Percentiles rank a stretch among this genome's conserved stretches.
Evolutionary conservation across 2,329 filamentous ascomycete genomes (phyloP).

Genomic region (Calonectria henricotiae): DNA sequence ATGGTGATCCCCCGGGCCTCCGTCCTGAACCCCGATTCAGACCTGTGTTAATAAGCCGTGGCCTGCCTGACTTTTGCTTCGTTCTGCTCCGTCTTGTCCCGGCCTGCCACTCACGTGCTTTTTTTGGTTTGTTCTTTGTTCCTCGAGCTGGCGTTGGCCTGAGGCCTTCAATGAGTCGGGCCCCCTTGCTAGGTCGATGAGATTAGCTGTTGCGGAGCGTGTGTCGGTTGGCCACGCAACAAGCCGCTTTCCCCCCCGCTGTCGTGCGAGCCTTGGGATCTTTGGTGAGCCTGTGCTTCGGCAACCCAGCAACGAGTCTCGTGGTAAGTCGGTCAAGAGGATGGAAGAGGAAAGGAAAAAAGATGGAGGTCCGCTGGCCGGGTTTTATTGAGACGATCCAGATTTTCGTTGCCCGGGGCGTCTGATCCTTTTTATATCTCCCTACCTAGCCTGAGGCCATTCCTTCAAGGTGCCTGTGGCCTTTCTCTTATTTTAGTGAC

Average conservation of each 20-base stretch:
- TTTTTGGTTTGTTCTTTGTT: not conserved
- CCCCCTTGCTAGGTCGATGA: conserved; percentile 25
- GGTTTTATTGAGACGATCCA: conserved; percentile 38
- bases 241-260: conserved; percentile 32
- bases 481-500: conserved; percentile 22
- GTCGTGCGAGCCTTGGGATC: conserved; percentile 41
- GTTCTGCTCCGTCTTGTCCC: conserved; percentile 19
- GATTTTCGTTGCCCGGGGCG: conserved; percentile 41
- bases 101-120: conserved; percentile 32
- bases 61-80: conserved; percentile 35
- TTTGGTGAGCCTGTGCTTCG: conserved; percentile 45
- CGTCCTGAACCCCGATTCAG: conserved; percentile 29
- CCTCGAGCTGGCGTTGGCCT: conserved; percentile 22
- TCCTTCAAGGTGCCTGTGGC: conserved; percentile 20
- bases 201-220: conserved; percentile 38
- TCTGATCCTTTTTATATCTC: conserved; percentile 52
- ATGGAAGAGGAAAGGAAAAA: conserved; percentile 24
- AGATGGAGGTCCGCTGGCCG: conserved; percentile 32
- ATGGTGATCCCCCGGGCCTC: conserved; percentile 23
- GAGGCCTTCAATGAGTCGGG: conserved; percentile 21
- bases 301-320: conserved; percentile 45
- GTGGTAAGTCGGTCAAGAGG: conserved; percentile 43
- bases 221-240: conserved; percentile 45
- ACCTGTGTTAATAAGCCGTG: conserved; percentile 34
- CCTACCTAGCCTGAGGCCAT: conserved; percentile 46